Conservation (phyloP, 768 basidiomycete species). For the Lentinula detonsa region DNA sequence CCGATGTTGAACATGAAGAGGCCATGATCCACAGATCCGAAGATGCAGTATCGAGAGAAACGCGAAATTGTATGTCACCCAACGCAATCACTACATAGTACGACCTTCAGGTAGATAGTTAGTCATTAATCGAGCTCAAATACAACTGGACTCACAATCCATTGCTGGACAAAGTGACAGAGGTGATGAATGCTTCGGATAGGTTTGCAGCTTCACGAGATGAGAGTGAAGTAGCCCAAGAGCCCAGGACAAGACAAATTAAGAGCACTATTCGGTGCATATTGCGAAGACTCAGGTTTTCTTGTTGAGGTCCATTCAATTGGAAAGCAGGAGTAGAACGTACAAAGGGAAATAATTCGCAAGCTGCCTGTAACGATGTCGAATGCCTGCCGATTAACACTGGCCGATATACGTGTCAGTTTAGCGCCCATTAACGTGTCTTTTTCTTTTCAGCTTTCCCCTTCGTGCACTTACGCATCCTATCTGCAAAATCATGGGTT, state of each 20-base stretch:
- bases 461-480: neutral
- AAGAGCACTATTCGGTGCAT: neutral
- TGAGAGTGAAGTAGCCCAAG: neutral
- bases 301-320: neutral
- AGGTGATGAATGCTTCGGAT: constrained; percentile 22
- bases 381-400: neutral
- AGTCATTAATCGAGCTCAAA: neutral
- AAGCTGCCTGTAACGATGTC: neutral
- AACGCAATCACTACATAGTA: constrained; percentile 58
- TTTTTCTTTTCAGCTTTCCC: neutral
- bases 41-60: constrained; percentile 71
- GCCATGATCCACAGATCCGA: constrained; percentile 69
- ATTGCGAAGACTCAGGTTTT: neutral
- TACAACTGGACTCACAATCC: constrained; percentile 29
- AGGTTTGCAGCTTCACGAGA: constrained; percentile 1
- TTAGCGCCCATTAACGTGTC: neutral
- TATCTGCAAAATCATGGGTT: neutral
- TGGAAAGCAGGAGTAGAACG: too few relatives aligned
- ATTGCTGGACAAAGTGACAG: constrained; percentile 40
- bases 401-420: neutral
- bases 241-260: neutral
- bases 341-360: neutral
- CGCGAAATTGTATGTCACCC: constrained; percentile 61
- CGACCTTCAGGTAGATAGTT: constrained; percentile 36
- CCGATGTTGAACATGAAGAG: constrained; percentile 48